Percentiles rank a stretch among this genome's conserved stretches.
Evolutionary conservation across 2,329 filamentous ascomycete genomes (phyloP).

Genomic region (Fusarium compactum): DNA sequence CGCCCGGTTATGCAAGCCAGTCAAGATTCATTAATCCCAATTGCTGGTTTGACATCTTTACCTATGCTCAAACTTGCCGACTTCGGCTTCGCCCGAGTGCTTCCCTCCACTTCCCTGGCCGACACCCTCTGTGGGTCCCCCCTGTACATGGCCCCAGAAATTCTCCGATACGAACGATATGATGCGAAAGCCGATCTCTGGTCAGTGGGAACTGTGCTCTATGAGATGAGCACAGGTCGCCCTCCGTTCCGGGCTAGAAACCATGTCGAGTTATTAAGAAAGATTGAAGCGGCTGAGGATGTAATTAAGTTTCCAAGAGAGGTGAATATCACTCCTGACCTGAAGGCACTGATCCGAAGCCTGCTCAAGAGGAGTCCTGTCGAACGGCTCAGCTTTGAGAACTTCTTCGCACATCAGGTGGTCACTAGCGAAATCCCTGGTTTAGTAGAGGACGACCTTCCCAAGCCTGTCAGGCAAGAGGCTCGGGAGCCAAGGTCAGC

Average conservation of each 20-base stretch:
- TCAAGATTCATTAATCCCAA: conserved; percentile 82
- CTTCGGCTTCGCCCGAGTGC: conserved; percentile 95
- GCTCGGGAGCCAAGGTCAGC: conserved; percentile 53
- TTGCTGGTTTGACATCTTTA: conserved; percentile 82
- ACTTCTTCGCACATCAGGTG: conserved; percentile 83
- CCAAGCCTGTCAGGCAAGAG: conserved; percentile 56
- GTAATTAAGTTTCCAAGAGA: conserved; percentile 85
- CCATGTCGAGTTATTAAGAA: conserved; percentile 91
- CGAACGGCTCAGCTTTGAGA: conserved; percentile 86
- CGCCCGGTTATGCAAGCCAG: conserved; percentile 79
- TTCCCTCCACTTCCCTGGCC: conserved; percentile 90
- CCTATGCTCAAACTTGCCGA: conserved; percentile 98
- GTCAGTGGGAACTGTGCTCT: conserved; percentile 96
- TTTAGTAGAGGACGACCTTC: conserved; percentile 80
- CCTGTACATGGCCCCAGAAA: conserved; percentile 98
- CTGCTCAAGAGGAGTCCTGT: conserved; percentile 88
- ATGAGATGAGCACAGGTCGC: conserved; percentile 92
- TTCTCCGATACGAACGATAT: conserved; percentile 96
- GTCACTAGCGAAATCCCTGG: conserved; percentile 82
- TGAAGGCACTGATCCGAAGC: conserved; percentile 83
- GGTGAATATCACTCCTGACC: conserved; percentile 75
- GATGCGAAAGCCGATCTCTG: conserved; percentile 97
- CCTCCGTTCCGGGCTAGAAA: conserved; percentile 94
- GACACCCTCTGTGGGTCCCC: conserved; percentile 97
- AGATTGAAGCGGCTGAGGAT: conserved; percentile 91